Percentiles rank a stretch among this genome's conserved stretches.
Evolutionary conservation across 139 green algal genomes (phyloP).

Genomic region (Micractinium conductrix): DNA sequence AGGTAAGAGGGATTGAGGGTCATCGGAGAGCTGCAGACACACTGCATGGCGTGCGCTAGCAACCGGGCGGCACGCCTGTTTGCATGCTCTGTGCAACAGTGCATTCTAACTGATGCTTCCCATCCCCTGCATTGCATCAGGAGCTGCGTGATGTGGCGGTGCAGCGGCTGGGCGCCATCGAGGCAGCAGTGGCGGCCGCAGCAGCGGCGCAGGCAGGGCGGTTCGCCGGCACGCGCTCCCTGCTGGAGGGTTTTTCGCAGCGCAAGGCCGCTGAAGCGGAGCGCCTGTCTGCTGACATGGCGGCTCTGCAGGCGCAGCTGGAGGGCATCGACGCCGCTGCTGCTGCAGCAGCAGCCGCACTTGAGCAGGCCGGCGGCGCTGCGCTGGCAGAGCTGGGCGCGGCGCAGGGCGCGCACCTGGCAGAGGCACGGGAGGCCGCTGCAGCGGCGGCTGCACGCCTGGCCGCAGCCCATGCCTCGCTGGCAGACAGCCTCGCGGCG

Average conservation of each 20-base stretch:
- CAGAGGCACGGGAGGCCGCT: slow-evolving; percentile 31
- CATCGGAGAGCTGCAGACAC: no score
- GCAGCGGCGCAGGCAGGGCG: slow-evolving; percentile 38
- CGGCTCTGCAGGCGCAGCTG: slow-evolving; percentile 45
- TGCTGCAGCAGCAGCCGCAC: slow-evolving; percentile 6
- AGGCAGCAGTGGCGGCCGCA: slow-evolving; percentile 31
- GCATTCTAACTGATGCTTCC: no score
- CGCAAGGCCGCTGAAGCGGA: slow-evolving; percentile 26
- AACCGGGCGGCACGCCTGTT: no score
- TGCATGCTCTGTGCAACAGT: no score
- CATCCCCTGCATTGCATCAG: not conserved
- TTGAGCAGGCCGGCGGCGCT: slow-evolving; percentile 38
- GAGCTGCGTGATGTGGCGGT: slow-evolving; percentile 29
- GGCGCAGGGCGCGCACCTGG: slow-evolving; percentile 6
- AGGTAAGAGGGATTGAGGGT: not conserved
- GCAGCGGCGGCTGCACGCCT: slow-evolving; percentile 16
- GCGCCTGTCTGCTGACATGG: slow-evolving; percentile 23
- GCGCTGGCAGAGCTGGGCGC: slow-evolving; percentile 33
- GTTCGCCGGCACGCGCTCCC: slow-evolving; percentile 21
- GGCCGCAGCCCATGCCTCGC: slow-evolving; percentile 21
- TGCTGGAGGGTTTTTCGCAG: slow-evolving; percentile 8
- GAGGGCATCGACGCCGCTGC: slow-evolving; percentile 22
- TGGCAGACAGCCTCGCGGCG: slow-evolving; percentile 7
- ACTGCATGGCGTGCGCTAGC: no score
- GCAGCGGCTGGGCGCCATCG: slow-evolving; percentile 33